A percentile compares a stretch with the other conserved stretches of the same genome.
Evolutionary conservation across 257 asterid genomes (phyloP).

Genomic region (Agastache rugosa): DNA sequence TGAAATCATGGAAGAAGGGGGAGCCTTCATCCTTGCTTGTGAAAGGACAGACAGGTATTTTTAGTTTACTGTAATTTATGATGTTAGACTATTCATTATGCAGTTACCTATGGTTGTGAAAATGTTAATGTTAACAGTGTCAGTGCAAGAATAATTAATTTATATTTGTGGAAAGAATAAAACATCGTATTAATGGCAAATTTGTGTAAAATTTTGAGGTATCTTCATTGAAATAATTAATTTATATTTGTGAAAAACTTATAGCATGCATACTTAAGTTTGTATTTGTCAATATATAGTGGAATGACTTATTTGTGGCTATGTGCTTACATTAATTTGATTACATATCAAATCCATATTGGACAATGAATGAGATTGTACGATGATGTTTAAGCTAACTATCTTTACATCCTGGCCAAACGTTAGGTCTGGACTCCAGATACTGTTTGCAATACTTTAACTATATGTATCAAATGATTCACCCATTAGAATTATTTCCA

Average conservation of each 20-base stretch:
- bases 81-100: neutral
- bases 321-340: no score
- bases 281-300: neutral
- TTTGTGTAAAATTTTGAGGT: neutral
- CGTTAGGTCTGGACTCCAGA: neutral
- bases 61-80: conserved; percentile 8
- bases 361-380: conserved; percentile 3
- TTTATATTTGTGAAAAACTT: neutral
- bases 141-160: neutral
- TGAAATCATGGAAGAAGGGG: conserved; percentile 82
- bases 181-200: neutral
- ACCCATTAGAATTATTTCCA: neutral
- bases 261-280: neutral
- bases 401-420: conserved; percentile 3
- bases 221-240: neutral
- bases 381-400: neutral
- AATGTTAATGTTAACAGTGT: neutral
- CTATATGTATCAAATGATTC: neutral
- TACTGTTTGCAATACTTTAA: neutral
- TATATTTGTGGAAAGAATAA: no score
- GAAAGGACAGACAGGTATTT: conserved; percentile 86
- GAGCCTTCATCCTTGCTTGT: conserved; percentile 60
- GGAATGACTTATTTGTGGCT: no score
- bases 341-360: neutral
- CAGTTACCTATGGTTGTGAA: neutral